Evolutionary conservation across 1,284 basidiomycete species (phyloP), one percentile per base, ranked within the genome.

Genomic region (Irpex sp.): DNA sequence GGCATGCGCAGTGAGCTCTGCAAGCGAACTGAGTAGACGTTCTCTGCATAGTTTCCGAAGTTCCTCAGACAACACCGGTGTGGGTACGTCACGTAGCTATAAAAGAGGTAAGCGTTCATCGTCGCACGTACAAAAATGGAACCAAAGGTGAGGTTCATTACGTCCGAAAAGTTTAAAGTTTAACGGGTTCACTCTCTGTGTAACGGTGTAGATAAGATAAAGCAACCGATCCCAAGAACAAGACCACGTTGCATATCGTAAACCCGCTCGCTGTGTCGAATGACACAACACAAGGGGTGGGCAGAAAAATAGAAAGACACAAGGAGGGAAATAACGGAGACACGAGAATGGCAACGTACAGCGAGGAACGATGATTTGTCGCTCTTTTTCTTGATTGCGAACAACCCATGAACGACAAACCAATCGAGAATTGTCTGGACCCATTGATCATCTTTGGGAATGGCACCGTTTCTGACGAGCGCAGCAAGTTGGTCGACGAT

Each of bases 361-460:
- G 83, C 83, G 61, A 75, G 67, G 65, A 88, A 80, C 1, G 77
- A 63, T 66, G 83, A 89, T 72, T 90, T 92, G 69, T 88, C 86
- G 61, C 87, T 85, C 70, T 86, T 87, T 77, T 93, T 94, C 68
- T 84, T 82, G 65, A 89, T 77, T 53, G 87, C 77, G 74, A 95
- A 97, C 64, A 96, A 84, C 0, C 95, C 95, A 69, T 97, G 84
- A 4, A 94, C 84, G 57, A 85, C 78, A 46, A 98, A 79, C 85
- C 94, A 97, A 66, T 95, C 87, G 47, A 98, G 80, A 57, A 95
- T 78, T 8, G 82, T 79, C 62, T 84, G 78, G 19, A 97, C 79
- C 87, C 93, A 94, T 55, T 81, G 81, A 71, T 97, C 94, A 60
- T 84, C 81, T 73, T 93, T 95, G 6, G 92, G 92, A 47, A 98